Conservation (phyloP, 495 filamentous ascomycete genomes). For the Tuber indicum region DNA sequence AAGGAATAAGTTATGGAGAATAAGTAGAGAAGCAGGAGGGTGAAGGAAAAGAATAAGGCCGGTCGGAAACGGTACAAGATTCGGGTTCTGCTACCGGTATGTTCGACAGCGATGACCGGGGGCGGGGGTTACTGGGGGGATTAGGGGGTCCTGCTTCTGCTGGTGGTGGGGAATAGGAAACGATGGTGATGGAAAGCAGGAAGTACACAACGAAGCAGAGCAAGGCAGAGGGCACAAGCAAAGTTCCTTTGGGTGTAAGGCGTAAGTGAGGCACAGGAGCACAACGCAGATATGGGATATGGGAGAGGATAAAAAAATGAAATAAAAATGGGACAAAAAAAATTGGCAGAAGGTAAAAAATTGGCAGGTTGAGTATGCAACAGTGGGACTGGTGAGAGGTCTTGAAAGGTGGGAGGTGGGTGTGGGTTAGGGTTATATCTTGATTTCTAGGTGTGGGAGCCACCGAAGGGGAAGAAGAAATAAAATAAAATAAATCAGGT, state of each 20-base stretch:
- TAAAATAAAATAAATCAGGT: slow-evolving; percentile 36
- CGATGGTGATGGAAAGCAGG: neutral
- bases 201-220: slow-evolving; percentile 2
- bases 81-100: neutral
- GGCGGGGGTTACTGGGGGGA: neutral
- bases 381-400: slow-evolving; percentile 36
- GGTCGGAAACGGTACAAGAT: neutral
- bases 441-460: slow-evolving; percentile 27
- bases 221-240: slow-evolving; percentile 1
- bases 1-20: neutral
- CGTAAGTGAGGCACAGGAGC: slow-evolving; percentile 18
- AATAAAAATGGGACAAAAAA: slow-evolving; percentile 17
- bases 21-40: neutral
- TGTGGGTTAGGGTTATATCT: slow-evolving; percentile 32
- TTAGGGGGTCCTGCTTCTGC: neutral
- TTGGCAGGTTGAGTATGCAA: slow-evolving; percentile 31
- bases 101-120: neutral
- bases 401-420: slow-evolving; percentile 35
- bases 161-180: neutral
- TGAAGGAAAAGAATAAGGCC: neutral
- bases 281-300: slow-evolving; percentile 35
- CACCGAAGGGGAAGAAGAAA: slow-evolving; percentile 4
- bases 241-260: neutral
- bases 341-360: slow-evolving; percentile 22
- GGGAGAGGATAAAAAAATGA: slow-evolving; percentile 17